Evolutionary conservation across 2,329 filamentous ascomycete species (phyloP).

Genomic region (Claviceps spartinae): DNA sequence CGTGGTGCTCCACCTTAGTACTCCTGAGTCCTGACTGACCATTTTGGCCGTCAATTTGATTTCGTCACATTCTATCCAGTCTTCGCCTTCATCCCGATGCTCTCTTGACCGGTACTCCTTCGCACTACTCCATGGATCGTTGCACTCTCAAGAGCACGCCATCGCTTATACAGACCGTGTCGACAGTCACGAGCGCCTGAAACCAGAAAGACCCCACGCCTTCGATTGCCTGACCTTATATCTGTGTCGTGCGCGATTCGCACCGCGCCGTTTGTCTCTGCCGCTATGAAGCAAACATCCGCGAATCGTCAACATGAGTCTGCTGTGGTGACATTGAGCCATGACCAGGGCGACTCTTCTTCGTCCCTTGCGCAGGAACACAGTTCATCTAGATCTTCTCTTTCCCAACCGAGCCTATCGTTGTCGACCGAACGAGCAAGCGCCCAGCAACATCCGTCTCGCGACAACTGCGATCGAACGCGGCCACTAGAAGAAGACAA

Average conservation of each 20-base stretch:
- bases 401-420: neutral
- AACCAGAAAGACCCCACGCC: neutral
- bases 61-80: neutral
- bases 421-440: constrained; percentile 3
- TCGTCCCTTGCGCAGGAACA: neutral
- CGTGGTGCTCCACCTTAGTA: neutral
- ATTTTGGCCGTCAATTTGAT: neutral
- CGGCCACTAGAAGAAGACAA: constrained; percentile 35
- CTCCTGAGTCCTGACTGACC: neutral
- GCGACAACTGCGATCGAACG: constrained; percentile 37
- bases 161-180: constrained; percentile 1
- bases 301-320: constrained; percentile 3
- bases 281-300: constrained; percentile 1
- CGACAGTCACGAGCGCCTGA: neutral
- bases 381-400: neutral
- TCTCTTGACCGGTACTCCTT: neutral
- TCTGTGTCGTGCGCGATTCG: neutral
- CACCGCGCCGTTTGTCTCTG: neutral
- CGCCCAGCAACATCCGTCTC: constrained; percentile 15
- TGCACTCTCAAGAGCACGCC: constrained; percentile 2
- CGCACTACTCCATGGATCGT: neutral
- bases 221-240: neutral
- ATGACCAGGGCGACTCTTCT: neutral
- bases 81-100: neutral
- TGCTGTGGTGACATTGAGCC: neutral